Base-by-base conservation (phyloP, 176 grass and related monocot species). In the Musa schizocarpa region DNA sequence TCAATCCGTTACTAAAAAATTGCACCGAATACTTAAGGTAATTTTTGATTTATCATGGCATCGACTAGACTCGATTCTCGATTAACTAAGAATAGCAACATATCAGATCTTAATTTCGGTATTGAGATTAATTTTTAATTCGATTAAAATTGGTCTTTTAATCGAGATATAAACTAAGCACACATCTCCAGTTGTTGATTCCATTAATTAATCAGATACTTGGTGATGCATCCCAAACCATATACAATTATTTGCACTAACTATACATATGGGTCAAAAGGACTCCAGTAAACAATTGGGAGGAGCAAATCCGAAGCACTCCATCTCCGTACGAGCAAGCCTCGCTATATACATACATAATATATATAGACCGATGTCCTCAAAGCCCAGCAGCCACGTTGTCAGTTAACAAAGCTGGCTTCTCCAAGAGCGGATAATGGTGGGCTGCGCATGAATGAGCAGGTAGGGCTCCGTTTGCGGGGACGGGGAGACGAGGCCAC, bases 221-320 rank as follows among this genome's bases (percentile, higher is more conserved):
- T 43, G 24, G 64, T 1, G 9, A 11, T 67, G 6, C 25, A 67
- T 3, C 29, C 2, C 2, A 67, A 25, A 27, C 24, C 4, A 29
- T 25, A 14, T 66, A 66, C 64, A 67, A 66, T 19, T 66, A 29
- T 66, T 66, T 66, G 63, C 63, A 66, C 16, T 67, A 67, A 34
- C 19, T 43, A 43, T 25, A 67, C 25, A 34, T 9, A 4, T 1
- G 17, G 19, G 64, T 67, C 23, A 14, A 29, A 25, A 13, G 20
- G 13, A 34, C 9, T 11, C n/a, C 64, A 2, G 1, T 6, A 43
- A 43, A 43, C 34, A 43, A 43, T 4, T 4, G 34, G 34, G 34
- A 43, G 34, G 4, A 43, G 34, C 34, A 43, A 43, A 43, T 43
- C 34, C 34, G 34, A 43, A 43, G 34, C 34, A 43, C 34, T 43